Base-by-base conservation (phyloP, 495 filamentous ascomycete genomes). In the Aspergillus bertholletiae region DNA sequence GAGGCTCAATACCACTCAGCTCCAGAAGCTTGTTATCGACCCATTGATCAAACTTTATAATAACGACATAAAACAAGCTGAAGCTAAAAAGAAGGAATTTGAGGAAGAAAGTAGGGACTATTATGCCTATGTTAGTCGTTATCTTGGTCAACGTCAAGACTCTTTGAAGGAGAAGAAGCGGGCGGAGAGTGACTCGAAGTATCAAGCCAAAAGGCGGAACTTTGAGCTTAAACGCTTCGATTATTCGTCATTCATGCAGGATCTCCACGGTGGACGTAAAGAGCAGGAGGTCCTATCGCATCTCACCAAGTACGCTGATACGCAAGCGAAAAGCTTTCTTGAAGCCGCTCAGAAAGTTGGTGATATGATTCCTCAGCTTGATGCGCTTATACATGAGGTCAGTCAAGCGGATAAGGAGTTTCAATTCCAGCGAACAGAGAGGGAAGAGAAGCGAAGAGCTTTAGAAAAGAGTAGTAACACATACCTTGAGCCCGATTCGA, bases 181-280 rank as follows among this genome's bases (percentile, higher is more conserved):
- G 49, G 85, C 79, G 15, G 90, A 99, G 59, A 96, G 90, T 64
- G 94, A 99, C 63, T 85, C 87, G 20, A 99, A 99, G 61, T 99
- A 99, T 67, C 93, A 99, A 68, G 84, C 80, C 2, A 97, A 96
- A 66, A 85, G 93, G 48, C 86, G 88, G 34, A 96, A 89, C 55
- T 99, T 97, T 60, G 94, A 99, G 71, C 76, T 99, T 35, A 97
- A 91, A 72, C 87, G 95, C 9, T 99, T 99, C 55, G 94, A 99
- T 72, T 99, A 99, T 69, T 97, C 92, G 17, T 96, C 91, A 11
- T 99, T 97, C 67, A 96, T 99, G 91, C 92, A 97, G 56, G 94
- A 99, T 74, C 78, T 99, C 11, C 94, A 97, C 61, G 94, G 94
- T 22, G 94, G 94, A 26, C 88, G 94, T 54, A 97, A 97, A 64